Evolutionary conservation across 2,329 filamentous ascomycete genomes (phyloP), one percentile per base, ranked within the genome.

Genomic region (Claviceps cyperi): DNA sequence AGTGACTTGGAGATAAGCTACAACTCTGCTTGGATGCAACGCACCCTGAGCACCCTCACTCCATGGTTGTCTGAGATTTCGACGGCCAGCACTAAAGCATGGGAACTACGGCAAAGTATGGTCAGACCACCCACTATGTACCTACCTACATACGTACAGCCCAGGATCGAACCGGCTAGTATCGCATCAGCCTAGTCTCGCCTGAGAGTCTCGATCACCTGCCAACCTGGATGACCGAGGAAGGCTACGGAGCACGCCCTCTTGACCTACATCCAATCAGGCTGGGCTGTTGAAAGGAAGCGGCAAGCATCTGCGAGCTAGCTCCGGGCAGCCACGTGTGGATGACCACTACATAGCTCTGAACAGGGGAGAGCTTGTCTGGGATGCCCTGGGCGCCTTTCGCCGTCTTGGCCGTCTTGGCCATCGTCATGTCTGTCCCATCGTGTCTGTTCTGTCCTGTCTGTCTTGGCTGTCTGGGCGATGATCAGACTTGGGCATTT

Each of bases 251-350:
- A 40, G 19, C 38, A 21, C 38, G 38, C 17, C 38, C 17, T 40
- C 38, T 40, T 40, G 9, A 13, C 19, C 17, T 14, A 5, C 19
- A 21, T 21, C 39, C 39, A 41, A 19, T 46, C 13, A 38, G 13
- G n/a, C 28, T 47, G 32, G 17, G 11, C 45, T 38, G 15, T 15
- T 28, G 35, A 11, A 32, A 39, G 46, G 13, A 24, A 28, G 46
- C 46, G 13, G 15, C 36, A 6, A 28, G 19, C 54, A 52, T 54
- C 54, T 49, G 53, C 40, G n/a, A 49, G 24, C 51, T 52, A 46
- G 54, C 43, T 43, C 50, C 56, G 52, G 53, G 48, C 53, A 41
- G 52, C 56, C 56, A 57, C 56, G 56, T 57, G 55, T 47, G 51
- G 40, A 44, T 40, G 43, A 47, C 24, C 41, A 43, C 37, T 48